Percentiles rank a stretch among this genome's conserved stretches.
These are phyloP conservation scores for Viridothelium virens DNA, from an alignment of 495 filamentous ascomycete genomes.

Conservation along the genomic window DNA sequence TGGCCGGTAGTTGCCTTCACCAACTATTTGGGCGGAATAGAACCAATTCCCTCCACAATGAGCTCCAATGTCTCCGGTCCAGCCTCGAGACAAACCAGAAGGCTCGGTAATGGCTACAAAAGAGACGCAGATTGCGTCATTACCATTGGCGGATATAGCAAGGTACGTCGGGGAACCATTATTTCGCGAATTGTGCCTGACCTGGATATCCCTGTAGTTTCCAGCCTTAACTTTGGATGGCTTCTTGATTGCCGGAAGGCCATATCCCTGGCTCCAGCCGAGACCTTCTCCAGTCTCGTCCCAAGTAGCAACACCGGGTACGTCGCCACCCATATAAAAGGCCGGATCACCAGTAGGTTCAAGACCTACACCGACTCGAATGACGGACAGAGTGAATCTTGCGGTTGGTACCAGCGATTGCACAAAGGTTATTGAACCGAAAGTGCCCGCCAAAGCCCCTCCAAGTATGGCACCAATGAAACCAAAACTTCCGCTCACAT, in stretches of 20 bases:
- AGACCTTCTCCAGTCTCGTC: neutral
- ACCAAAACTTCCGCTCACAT: neutral
- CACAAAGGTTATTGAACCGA: neutral
- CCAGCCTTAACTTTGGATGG: neutral
- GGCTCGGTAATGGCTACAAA: neutral
- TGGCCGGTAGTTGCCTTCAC: neutral
- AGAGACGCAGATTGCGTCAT: neutral
- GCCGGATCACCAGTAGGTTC: neutral
- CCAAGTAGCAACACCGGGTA: slow-evolving; percentile 3
- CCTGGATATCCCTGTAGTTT: slow-evolving; percentile 2
- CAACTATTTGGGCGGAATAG: slow-evolving; percentile 9
- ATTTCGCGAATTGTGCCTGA: neutral
- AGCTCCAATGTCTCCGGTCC: slow-evolving; percentile 2
- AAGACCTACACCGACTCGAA: slow-evolving; percentile 4
- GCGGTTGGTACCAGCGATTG: neutral
- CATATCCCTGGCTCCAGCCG: slow-evolving; percentile 5
- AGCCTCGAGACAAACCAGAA: neutral
- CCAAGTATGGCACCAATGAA: neutral
- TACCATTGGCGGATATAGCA: slow-evolving; percentile 2
- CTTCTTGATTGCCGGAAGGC: neutral
- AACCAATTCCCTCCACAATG: neutral
- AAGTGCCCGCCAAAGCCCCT: neutral
- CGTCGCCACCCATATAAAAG: neutral
- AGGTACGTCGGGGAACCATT: slow-evolving; percentile 4
- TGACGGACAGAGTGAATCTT: neutral